phyloP scores from a whole-genome alignment of 371 early-diverging fungal species.

The Coemansia sp. region DNA sequence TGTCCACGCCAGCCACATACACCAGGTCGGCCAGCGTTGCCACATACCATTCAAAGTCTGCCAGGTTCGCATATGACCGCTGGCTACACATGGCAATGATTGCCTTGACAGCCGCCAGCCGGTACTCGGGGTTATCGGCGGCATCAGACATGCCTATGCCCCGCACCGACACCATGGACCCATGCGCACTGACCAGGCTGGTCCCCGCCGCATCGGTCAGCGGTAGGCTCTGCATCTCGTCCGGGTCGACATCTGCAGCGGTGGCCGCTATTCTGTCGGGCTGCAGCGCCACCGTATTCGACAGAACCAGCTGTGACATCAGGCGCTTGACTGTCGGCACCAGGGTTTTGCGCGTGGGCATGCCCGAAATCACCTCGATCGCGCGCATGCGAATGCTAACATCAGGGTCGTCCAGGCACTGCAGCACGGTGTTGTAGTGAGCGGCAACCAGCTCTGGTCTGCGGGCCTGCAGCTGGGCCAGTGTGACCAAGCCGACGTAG shows the following conservation, averaged over 20 bases:
- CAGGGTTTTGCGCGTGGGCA: slow-evolving; percentile 79
- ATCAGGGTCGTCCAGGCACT: slow-evolving; percentile 91
- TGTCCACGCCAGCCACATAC: slow-evolving; percentile 70
- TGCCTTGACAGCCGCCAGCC: slow-evolving; percentile 73
- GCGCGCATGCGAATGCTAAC: slow-evolving; percentile 86
- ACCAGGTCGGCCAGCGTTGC: slow-evolving; percentile 75
- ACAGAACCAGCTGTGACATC: slow-evolving; percentile 69
- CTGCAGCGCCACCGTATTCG: slow-evolving; percentile 39
- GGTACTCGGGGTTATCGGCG: slow-evolving; percentile 71
- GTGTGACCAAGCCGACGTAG: slow-evolving; percentile 87
- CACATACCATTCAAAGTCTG: slow-evolving; percentile 97
- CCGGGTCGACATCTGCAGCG: background rate
- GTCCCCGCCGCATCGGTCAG: slow-evolving; percentile 13
- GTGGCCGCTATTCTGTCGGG: background rate
- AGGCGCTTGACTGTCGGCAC: slow-evolving; percentile 79
- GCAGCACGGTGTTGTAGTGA: slow-evolving; percentile 79
- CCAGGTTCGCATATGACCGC: slow-evolving; percentile 77
- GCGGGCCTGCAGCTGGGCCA: slow-evolving; percentile 74
- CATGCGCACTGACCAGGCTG: slow-evolving; percentile 33
- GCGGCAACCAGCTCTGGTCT: slow-evolving; percentile 83
- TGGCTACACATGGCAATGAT: slow-evolving; percentile 82
- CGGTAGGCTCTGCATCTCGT: background rate
- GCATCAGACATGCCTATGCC: slow-evolving; percentile 12
- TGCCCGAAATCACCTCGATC: slow-evolving; percentile 79
- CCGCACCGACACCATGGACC: slow-evolving; percentile 11